Percentiles rank a stretch among this genome's conserved stretches.
phyloP scores from a whole-genome alignment of 2,329 filamentous ascomycete species.

The Beauveria rudraprayagi region DNA sequence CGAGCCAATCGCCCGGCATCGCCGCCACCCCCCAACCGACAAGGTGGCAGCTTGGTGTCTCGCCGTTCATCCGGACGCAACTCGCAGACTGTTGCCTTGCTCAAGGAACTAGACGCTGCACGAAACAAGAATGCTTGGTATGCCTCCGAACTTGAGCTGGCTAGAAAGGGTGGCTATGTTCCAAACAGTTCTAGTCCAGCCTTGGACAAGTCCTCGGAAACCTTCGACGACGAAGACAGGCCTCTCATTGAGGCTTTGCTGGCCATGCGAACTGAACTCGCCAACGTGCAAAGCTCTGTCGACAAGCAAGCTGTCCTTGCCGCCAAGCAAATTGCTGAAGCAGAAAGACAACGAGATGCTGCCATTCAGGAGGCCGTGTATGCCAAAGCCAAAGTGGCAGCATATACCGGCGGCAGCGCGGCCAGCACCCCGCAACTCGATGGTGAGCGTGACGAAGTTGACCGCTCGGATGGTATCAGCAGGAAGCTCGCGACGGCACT shows the following conservation, averaged over 20 bases:
- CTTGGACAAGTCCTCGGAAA: conserved; percentile 68
- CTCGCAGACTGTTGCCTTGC: conserved; percentile 62
- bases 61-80: conserved; percentile 53
- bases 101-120: conserved; percentile 78
- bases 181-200: conserved; percentile 63
- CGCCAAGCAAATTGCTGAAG: conserved; percentile 83
- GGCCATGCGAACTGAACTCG: conserved; percentile 81
- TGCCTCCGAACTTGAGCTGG: conserved; percentile 86
- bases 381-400: conserved; percentile 85
- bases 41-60: conserved; percentile 49
- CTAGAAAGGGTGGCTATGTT: conserved; percentile 80
- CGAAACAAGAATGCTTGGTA: conserved; percentile 95
- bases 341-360: conserved; percentile 87
- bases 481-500: conserved; percentile 77
- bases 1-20: conserved; percentile 42
- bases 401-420: conserved; percentile 59
- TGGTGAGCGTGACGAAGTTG: conserved; percentile 53
- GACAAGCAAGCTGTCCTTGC: conserved; percentile 81
- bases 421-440: conserved; percentile 52
- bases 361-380: conserved; percentile 95
- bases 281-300: conserved; percentile 82
- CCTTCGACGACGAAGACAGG: conserved; percentile 85
- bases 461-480: conserved; percentile 59
- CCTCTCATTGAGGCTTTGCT: conserved; percentile 87
- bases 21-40: conserved; percentile 49